These are phyloP conservation scores for Verticillium klebahnii DNA, from an alignment of 2,329 filamentous ascomycete species.

Conservation along the genomic window DNA sequence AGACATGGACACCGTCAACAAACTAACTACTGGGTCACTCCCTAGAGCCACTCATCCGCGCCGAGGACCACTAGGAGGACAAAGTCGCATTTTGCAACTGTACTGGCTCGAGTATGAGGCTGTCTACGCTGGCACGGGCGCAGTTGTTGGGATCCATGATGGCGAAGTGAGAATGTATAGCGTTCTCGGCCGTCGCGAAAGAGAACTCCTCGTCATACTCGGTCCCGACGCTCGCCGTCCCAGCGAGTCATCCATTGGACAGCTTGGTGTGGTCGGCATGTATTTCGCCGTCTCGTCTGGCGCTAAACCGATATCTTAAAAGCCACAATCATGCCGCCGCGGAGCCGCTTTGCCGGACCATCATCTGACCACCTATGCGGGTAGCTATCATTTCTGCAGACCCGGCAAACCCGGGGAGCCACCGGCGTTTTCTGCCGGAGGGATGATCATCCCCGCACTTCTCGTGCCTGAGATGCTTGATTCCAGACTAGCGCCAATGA, in stretches of 20 bases:
- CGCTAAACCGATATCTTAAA: not conserved
- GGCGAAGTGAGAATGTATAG: constrained; percentile 67
- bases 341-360: not conserved
- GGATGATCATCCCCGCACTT: not conserved
- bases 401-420: not conserved
- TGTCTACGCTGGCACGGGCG: constrained; percentile 70
- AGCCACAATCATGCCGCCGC: not conserved
- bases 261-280: not conserved
- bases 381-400: not conserved
- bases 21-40: constrained; percentile 61
- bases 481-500: not conserved
- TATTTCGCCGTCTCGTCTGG: not conserved
- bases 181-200: constrained; percentile 64
- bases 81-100: constrained; percentile 70
- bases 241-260: not conserved
- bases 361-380: not conserved
- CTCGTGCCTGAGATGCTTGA: not conserved
- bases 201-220: constrained; percentile 65
- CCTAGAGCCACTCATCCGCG: constrained; percentile 62
- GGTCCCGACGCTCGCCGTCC: constrained; percentile 18
- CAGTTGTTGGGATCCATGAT: constrained; percentile 60
- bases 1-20: constrained; percentile 64
- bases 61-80: constrained; percentile 50
- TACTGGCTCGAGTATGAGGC: constrained; percentile 60
- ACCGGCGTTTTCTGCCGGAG: not conserved